A percentile compares a stretch with the other conserved stretches of the same genome.
Conservation (phyloP, 371 early-diverging fungal species). For the Phascolomyces articulosus region DNA sequence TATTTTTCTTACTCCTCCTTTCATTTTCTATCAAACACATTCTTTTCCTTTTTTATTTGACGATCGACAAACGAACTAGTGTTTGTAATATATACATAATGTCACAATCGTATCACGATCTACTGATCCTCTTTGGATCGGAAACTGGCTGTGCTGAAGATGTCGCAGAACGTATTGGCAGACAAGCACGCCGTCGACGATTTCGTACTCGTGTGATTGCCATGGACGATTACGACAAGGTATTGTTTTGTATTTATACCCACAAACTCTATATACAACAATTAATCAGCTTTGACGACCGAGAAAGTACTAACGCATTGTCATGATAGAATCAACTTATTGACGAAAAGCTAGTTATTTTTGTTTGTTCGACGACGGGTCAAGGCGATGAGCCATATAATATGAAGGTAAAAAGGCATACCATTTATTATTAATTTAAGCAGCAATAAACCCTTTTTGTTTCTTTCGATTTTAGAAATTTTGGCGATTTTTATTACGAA, state of each 20-base stretch:
- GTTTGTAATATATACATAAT: no score
- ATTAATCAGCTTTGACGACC: no score
- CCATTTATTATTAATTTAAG: no score
- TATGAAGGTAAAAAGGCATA: constrained; percentile 86
- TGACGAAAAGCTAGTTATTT: constrained; percentile 75
- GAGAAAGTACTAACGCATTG: no score
- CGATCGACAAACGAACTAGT: no score
- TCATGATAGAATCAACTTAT: constrained; percentile 39
- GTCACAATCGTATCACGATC: constrained; percentile 21
- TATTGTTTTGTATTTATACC: no score
- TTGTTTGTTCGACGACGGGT: constrained; percentile 93
- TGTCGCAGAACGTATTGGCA: constrained; percentile 74
- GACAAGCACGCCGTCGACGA: constrained; percentile 81
- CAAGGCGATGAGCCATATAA: constrained; percentile 92
- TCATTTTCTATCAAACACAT: no score
- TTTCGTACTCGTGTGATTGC: constrained; percentile 63
- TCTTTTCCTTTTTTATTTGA: no score
- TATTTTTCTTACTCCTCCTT: no score
- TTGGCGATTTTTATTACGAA: constrained; percentile 89
- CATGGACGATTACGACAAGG: constrained; percentile 83
- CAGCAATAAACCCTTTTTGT: not conserved
- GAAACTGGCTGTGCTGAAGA: constrained; percentile 88
- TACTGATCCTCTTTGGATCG: constrained; percentile 81
- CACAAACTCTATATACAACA: no score
- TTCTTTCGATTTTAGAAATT: constrained; percentile 52